These are phyloP conservation scores for Neonectria coccinea DNA, from an alignment of 2,329 filamentous ascomycete genomes.

Conservation along the genomic window DNA sequence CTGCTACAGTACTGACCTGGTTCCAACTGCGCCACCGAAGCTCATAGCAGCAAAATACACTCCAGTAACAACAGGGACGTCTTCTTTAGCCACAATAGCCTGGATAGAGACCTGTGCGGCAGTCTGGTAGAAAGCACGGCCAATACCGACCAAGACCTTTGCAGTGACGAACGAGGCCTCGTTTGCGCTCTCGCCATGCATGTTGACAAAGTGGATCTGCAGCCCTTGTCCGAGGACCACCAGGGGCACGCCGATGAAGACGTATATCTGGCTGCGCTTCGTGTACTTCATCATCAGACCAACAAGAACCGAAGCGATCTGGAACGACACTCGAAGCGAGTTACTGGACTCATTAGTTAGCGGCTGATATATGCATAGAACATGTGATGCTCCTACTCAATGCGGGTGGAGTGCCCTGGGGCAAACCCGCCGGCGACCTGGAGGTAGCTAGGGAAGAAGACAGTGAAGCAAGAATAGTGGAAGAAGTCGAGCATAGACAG, in stretches of 20 bases:
- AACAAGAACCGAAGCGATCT: conserved; percentile 51
- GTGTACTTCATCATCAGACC: conserved; percentile 53
- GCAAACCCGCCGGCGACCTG: conserved; percentile 53
- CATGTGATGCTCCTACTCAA: conserved; percentile 44
- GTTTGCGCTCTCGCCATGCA: conserved; percentile 41
- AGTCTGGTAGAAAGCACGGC: conserved; percentile 49
- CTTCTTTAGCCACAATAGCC: conserved; percentile 49
- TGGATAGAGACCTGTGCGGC: conserved; percentile 47
- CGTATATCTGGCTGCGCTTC: conserved; percentile 49
- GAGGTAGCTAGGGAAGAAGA: conserved; percentile 56
- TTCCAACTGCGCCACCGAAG: conserved; percentile 48
- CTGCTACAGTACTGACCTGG: conserved; percentile 31
- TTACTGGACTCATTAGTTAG: conserved; percentile 37
- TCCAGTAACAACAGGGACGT: conserved; percentile 52
- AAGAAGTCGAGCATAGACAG: conserved; percentile 53
- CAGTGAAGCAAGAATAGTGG: conserved; percentile 53
- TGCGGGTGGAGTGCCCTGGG: conserved; percentile 52
- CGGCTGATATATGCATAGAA: accelerated
- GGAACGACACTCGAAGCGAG: conserved; percentile 50
- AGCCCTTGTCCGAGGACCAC: conserved; percentile 51
- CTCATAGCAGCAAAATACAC: conserved; percentile 53
- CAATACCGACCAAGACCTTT: conserved; percentile 51
- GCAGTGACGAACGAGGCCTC: conserved; percentile 51
- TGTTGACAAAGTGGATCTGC: conserved; percentile 47
- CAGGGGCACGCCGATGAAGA: conserved; percentile 46